A percentile compares a stretch with the other conserved stretches of the same genome.
Conservation (phyloP, 2,329 filamentous ascomycete genomes). For the Trichoderma sp. region DNA sequence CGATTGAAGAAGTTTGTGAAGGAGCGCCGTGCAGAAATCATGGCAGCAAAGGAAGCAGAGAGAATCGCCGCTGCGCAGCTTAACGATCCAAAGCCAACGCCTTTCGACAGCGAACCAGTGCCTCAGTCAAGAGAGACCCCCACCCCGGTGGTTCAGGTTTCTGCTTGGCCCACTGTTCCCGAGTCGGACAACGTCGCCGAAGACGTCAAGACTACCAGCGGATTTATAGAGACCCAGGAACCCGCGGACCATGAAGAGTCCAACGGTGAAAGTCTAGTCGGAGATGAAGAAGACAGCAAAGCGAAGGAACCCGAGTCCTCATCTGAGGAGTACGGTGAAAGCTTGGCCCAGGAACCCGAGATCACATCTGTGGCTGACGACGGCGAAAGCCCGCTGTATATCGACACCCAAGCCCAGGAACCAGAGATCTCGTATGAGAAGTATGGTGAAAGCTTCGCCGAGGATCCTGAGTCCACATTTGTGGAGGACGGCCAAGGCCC, state of each 20-base stretch:
- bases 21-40: not conserved
- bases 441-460: slow-evolving; percentile 6
- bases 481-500: slow-evolving; percentile 9
- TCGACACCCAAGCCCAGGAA: not conserved
- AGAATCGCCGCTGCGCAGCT: slow-evolving; percentile 7
- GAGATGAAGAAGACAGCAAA: not conserved
- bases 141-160: not conserved
- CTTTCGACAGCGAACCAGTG: slow-evolving; percentile 8
- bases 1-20: not conserved
- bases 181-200: slow-evolving; percentile 5
- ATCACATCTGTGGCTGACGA: not conserved
- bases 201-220: not conserved
- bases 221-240: slow-evolving; percentile 6
- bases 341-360: slow-evolving; percentile 11
- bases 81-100: not conserved
- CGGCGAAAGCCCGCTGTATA: slow-evolving; percentile 10
- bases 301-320: slow-evolving; percentile 14
- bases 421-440: not conserved
- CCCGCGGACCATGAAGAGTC: not conserved
- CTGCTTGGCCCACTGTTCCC: slow-evolving; percentile 14
- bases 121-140: slow-evolving; percentile 7
- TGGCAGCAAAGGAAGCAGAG: not conserved
- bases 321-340: slow-evolving; percentile 3
- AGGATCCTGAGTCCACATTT: slow-evolving; percentile 1
- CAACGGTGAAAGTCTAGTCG: slow-evolving; percentile 4